Percentiles rank a stretch among this genome's conserved stretches.
These are phyloP conservation scores for Lecanicillium sp. DNA, from an alignment of 2,329 filamentous ascomycete species.

Conservation along the genomic window DNA sequence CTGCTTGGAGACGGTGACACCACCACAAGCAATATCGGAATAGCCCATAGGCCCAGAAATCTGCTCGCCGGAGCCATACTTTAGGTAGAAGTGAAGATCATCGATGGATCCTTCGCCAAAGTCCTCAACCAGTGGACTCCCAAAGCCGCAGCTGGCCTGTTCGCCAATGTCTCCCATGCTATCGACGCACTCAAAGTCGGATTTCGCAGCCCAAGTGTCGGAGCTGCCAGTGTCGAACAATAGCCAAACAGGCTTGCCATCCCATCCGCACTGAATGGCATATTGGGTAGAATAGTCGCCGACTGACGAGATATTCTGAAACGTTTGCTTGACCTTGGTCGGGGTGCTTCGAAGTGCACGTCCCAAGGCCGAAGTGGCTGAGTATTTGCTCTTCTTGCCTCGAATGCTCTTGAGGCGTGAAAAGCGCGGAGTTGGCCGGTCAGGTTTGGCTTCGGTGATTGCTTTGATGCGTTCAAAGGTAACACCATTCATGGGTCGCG, in stretches of 20 bases:
- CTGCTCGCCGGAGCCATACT: slow-evolving; percentile 41
- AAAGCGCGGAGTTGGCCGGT: slow-evolving; percentile 20
- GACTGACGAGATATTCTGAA: slow-evolving; percentile 31
- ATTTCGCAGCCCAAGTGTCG: slow-evolving; percentile 40
- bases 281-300: slow-evolving; percentile 33
- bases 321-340: slow-evolving; percentile 13
- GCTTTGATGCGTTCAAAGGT: slow-evolving; percentile 27
- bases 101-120: slow-evolving; percentile 32
- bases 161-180: slow-evolving; percentile 21
- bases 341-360: slow-evolving; percentile 13
- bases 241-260: slow-evolving; percentile 29
- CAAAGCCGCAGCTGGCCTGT: slow-evolving; percentile 32
- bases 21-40: slow-evolving; percentile 37
- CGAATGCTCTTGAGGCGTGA: slow-evolving; percentile 27
- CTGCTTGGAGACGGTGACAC: slow-evolving; percentile 35
- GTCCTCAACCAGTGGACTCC: slow-evolving; percentile 25
- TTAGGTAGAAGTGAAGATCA: slow-evolving; percentile 36
- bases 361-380: slow-evolving; percentile 22
- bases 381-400: slow-evolving; percentile 14
- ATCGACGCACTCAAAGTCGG: slow-evolving; percentile 34
- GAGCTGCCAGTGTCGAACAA: slow-evolving; percentile 44
- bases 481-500: slow-evolving; percentile 28
- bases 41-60: slow-evolving; percentile 39
- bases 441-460: slow-evolving; percentile 16
- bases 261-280: slow-evolving; percentile 32